phyloP scores from a whole-genome alignment of 208 protist genomes.

The Trypanosoma scelopori region DNA sequence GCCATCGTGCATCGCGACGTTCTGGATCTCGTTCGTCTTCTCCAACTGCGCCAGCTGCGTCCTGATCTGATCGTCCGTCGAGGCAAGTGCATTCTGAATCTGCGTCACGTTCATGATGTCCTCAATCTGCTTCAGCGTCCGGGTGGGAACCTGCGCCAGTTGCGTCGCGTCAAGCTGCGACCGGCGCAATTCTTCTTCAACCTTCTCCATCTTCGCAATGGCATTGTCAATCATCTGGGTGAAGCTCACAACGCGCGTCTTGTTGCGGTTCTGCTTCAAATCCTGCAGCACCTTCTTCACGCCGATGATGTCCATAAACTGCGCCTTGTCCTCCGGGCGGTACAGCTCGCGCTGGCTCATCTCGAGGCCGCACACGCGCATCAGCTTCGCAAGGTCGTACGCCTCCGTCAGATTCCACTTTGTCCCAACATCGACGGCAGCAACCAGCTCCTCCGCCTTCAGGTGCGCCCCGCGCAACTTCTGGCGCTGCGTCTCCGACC shows the following conservation, averaged over 20 bases:
- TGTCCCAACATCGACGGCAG: constrained; percentile 70
- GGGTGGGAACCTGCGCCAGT: constrained; percentile 61
- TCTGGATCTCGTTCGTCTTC: constrained; percentile 80
- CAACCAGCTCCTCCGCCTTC: constrained; percentile 72
- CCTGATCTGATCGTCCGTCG: constrained; percentile 75
- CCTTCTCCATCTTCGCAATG: constrained; percentile 81
- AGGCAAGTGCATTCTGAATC: constrained; percentile 71
- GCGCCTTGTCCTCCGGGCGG: constrained; percentile 76
- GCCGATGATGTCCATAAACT: constrained; percentile 74
- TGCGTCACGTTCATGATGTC: constrained; percentile 83
- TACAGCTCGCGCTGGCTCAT: constrained; percentile 73
- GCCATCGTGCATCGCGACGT: constrained; percentile 76
- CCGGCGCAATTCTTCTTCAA: constrained; percentile 66
- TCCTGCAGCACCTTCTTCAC: constrained; percentile 81
- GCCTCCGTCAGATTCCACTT: constrained; percentile 84
- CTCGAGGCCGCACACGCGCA: constrained; percentile 64
- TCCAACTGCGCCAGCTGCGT: constrained; percentile 81
- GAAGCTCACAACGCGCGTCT: constrained; percentile 79
- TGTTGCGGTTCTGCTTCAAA: constrained; percentile 79
- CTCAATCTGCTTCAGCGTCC: constrained; percentile 71
- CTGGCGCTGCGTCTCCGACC: constrained; percentile 78
- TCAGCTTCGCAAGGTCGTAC: constrained; percentile 83
- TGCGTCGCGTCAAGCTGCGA: constrained; percentile 73
- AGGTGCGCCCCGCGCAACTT: constrained; percentile 73
- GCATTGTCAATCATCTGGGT: constrained; percentile 78